These are phyloP conservation scores for Coelastrella sp. DNA, from an alignment of 139 green algal species.

Conservation along the genomic window DNA sequence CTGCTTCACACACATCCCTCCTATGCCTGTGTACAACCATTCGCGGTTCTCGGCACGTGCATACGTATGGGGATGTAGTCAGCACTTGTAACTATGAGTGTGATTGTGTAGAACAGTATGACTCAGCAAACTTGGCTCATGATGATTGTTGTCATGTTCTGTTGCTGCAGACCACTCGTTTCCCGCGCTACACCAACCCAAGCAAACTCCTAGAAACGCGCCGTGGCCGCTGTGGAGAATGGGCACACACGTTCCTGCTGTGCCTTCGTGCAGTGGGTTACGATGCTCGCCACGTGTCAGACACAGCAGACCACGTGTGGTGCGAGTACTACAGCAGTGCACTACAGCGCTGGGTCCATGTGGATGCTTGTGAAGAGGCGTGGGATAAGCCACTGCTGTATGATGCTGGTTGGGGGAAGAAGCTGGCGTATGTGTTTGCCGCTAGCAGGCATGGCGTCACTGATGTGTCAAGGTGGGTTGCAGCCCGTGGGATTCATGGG, in stretches of 20 bases:
- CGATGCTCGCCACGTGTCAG: constrained; percentile 73
- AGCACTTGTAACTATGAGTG: no score
- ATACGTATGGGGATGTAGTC: no score
- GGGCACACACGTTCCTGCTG: constrained; percentile 79
- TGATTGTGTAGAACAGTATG: no score
- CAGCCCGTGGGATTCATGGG: no score
- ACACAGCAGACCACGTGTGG: constrained; percentile 83
- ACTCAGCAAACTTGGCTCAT: neutral
- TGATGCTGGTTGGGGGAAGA: constrained; percentile 89
- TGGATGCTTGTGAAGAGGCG: constrained; percentile 80
- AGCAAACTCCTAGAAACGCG: constrained; percentile 83
- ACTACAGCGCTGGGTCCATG: constrained; percentile 74
- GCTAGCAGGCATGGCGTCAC: constrained; percentile 60
- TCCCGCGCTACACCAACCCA: constrained; percentile 66
- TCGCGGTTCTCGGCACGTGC: no score
- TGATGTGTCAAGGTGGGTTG: constrained; percentile 79
- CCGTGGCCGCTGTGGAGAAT: constrained; percentile 74
- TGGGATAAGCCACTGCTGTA: constrained; percentile 82
- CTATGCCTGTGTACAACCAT: neutral
- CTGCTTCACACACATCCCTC: no score
- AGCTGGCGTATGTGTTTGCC: constrained; percentile 80
- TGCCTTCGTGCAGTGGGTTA: constrained; percentile 68
- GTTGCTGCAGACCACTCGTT: constrained; percentile 42
- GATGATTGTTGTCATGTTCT: neutral
- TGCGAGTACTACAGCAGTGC: constrained; percentile 64